Conservation (phyloP, 1,139 yeast species). For the Debaryomyces coudertii region DNA sequence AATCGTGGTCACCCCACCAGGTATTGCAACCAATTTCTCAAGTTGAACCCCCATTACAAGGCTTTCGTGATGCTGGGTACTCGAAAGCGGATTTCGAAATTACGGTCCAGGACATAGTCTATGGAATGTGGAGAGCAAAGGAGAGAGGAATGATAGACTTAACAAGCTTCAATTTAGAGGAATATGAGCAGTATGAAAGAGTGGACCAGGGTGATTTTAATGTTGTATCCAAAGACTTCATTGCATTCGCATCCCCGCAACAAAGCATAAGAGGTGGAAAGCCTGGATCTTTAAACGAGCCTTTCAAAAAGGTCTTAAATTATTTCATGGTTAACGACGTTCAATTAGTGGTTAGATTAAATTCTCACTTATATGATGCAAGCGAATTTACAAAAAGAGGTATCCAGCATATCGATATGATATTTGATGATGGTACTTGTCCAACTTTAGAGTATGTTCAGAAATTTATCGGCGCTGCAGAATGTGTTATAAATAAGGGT, state of each 20-base stretch:
- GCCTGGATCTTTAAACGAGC: constrained; percentile 56
- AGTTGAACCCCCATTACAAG: constrained; percentile 90
- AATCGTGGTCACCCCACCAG: constrained; percentile 98
- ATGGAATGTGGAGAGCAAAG: constrained; percentile 98
- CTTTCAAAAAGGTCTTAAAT: constrained; percentile 78
- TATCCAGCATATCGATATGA: constrained; percentile 90
- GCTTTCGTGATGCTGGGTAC: constrained; percentile 96
- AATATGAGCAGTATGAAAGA: constrained; percentile 89
- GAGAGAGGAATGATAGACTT: constrained; percentile 87
- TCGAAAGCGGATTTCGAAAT: constrained; percentile 92
- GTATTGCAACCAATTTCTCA: constrained; percentile 94
- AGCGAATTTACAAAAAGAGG: constrained; percentile 80
- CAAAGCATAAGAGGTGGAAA: constrained; percentile 54
- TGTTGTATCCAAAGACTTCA: constrained; percentile 86
- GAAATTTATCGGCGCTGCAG: constrained; percentile 92
- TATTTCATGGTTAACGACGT: constrained; percentile 76
- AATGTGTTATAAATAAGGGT: constrained; percentile 77
- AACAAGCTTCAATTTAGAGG: constrained; percentile 87
- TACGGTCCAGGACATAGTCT: constrained; percentile 91
- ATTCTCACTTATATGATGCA: constrained; percentile 87
- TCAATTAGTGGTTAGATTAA: constrained; percentile 85
- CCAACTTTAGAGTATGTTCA: constrained; percentile 93
- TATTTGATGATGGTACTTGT: constrained; percentile 97
- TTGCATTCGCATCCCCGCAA: constrained; percentile 97
- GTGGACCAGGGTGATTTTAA: constrained; percentile 98